Conservation (phyloP, 2,329 filamentous ascomycete genomes). For the Mycosphaerella arachidis region DNA sequence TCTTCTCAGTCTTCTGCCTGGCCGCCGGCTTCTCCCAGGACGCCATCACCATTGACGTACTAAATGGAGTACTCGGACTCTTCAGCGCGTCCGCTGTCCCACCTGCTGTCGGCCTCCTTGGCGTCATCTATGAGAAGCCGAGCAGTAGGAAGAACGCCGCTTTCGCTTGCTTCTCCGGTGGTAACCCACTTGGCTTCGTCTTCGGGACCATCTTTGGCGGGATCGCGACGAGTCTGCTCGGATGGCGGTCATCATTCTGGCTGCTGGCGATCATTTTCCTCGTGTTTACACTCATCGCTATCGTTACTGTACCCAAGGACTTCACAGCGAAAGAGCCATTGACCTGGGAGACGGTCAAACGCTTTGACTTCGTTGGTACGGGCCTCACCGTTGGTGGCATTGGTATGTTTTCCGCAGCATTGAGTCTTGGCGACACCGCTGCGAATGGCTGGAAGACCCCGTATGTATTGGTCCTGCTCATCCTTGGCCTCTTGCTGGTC, state of each 20-base stretch:
- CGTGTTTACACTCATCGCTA: conserved; percentile 52
- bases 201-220: conserved; percentile 59
- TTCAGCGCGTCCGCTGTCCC: conserved; percentile 60
- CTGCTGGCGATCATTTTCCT: conserved; percentile 61
- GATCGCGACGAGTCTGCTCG: conserved; percentile 56
- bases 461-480: conserved; percentile 59
- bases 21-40: conserved; percentile 57
- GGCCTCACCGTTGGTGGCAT: conserved; percentile 60
- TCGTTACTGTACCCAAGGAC: conserved; percentile 60
- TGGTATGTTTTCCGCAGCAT: conserved; percentile 58
- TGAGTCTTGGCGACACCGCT: conserved; percentile 54
- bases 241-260: conserved; percentile 61
- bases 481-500: conserved; percentile 56
- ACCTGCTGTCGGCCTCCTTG: conserved; percentile 60
- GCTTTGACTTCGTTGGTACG: conserved; percentile 59
- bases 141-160: conserved; percentile 59
- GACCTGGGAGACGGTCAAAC: conserved; percentile 48
- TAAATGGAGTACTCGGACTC: conserved; percentile 62
- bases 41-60: conserved; percentile 56
- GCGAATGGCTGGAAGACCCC: conserved; percentile 58
- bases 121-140: conserved; percentile 59
- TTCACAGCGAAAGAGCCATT: conserved; percentile 42
- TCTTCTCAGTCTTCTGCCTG: conserved; percentile 55
- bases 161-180: conserved; percentile 59
- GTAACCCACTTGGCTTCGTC: conserved; percentile 55